Evolutionary conservation across 768 basidiomycete species (phyloP), one percentile per base, ranked within the genome.

Genomic region (Podaxis pistillaris): DNA sequence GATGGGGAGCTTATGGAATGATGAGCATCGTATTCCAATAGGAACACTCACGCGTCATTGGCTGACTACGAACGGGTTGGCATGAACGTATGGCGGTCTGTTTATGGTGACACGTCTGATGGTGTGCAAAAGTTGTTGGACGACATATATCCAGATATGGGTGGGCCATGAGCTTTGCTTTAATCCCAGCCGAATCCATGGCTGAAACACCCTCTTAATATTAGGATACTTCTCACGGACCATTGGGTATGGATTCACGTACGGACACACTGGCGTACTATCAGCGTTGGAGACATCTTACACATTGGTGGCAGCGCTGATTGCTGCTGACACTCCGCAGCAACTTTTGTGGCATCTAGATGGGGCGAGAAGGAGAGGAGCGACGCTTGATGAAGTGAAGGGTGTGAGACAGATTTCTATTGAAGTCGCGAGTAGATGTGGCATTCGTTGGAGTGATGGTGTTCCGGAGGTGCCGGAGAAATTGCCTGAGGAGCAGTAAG

Each of bases 301-400:
- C 68, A 76, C 81, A 13, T 72, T 88, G 66, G 81, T 88, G n/a
- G 79, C 86, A 12, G 81, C 86, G 0, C 79, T 88, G 51, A 83
- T 90, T 68, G 81, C 84, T 3, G 78, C 75, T 60, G 87, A 89
- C 68, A 81, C 85, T 37, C 86, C 87, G 0, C 81, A 76, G 41
- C 88, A 90, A 68, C 82, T 86, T 36, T 73, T 65, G n/a, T 89
- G 88, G 88, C 88, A 89, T 67, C 74, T 89, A 19, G 74, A 77
- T 13, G 83, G 83, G 15, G 86, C 87, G 2, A 74, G 77, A 46
- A 75, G 85, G 57, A 75, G 78, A 49, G 86, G 86, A 2, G 87
- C 86, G 11, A 81, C 77, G 1, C 61, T 75, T 17, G 83, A 82
- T 17, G 80, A 89, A 66, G 78, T 79, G 5, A 73, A 72, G 44